Evolutionary conservation across 106 monocot species (phyloP).

Genomic region (Alisma plantagoaquatica): DNA sequence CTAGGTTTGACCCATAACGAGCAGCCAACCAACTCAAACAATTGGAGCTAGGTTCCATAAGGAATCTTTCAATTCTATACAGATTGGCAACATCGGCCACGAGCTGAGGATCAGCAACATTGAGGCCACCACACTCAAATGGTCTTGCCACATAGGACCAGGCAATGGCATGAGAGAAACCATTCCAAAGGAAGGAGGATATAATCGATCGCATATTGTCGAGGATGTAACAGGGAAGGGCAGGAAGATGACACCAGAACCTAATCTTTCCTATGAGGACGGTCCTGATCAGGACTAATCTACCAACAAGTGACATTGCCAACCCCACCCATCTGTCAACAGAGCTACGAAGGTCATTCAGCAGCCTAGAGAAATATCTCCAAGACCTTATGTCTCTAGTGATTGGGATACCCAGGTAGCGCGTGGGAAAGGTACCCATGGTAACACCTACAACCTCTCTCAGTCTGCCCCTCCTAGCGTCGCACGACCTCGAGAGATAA

Average conservation of each 20-base stretch:
- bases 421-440: background rate
- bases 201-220: background rate
- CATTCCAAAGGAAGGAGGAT: background rate
- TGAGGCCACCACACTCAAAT: too few species aligned
- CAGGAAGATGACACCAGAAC: background rate
- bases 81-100: too few species aligned
- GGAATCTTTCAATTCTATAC: too few species aligned
- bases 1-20: too few species aligned
- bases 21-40: too few species aligned
- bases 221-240: background rate
- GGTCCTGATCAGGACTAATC: background rate
- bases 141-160: too few species aligned
- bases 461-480: background rate
- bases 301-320: background rate
- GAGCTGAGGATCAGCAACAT: too few species aligned
- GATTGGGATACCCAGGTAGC: background rate
- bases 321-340: background rate
- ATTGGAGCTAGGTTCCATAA: too few species aligned
- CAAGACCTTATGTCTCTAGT: background rate
- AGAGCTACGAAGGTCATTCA: background rate
- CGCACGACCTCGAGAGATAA: background rate
- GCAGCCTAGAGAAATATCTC: background rate
- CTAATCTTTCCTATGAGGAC: background rate
- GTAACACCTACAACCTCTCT: background rate
- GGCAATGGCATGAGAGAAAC: background rate